Percentiles rank a stretch among this genome's conserved stretches.
These are phyloP conservation scores for Alternaria sp. DNA, from an alignment of 2,329 filamentous ascomycete genomes.

Conservation along the genomic window DNA sequence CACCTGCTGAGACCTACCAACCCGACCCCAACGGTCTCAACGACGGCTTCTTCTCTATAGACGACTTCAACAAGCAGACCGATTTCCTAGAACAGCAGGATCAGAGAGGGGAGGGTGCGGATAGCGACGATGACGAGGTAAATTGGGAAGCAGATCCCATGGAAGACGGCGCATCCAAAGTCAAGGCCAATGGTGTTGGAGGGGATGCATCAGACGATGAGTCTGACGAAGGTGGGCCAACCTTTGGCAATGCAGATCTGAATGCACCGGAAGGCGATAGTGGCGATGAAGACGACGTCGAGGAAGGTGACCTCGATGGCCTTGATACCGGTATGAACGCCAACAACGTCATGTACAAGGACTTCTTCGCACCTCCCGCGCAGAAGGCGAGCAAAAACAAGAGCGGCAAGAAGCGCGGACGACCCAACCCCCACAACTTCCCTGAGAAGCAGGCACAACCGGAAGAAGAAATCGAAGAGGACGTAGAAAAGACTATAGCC, in stretches of 20 bases:
- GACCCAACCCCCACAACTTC: constrained; percentile 64
- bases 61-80: constrained; percentile 94
- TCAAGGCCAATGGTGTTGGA: constrained; percentile 35
- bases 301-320: constrained; percentile 63
- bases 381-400: constrained; percentile 72
- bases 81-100: constrained; percentile 91
- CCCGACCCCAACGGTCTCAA: constrained; percentile 87
- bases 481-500: constrained; percentile 83
- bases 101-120: constrained; percentile 76
- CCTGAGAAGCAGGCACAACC: constrained; percentile 40
- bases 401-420: constrained; percentile 61
- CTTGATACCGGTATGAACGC: constrained; percentile 73
- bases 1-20: constrained; percentile 65
- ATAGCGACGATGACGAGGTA: constrained; percentile 79
- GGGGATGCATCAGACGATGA: constrained; percentile 63
- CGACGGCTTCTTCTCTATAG: constrained; percentile 97
- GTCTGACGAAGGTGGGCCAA: constrained; percentile 79
- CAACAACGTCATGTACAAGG: constrained; percentile 88
- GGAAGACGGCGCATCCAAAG: constrained; percentile 45
- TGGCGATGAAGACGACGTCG: constrained; percentile 69
- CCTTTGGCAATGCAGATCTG: constrained; percentile 81
- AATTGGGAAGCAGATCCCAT: constrained; percentile 88
- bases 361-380: constrained; percentile 90
- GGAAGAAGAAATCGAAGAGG: constrained; percentile 58
- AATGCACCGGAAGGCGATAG: constrained; percentile 75